Evolutionary conservation across 768 basidiomycete genomes (phyloP), one percentile per base, ranked within the genome.

Genomic region (Tricholoma flavovirens): DNA sequence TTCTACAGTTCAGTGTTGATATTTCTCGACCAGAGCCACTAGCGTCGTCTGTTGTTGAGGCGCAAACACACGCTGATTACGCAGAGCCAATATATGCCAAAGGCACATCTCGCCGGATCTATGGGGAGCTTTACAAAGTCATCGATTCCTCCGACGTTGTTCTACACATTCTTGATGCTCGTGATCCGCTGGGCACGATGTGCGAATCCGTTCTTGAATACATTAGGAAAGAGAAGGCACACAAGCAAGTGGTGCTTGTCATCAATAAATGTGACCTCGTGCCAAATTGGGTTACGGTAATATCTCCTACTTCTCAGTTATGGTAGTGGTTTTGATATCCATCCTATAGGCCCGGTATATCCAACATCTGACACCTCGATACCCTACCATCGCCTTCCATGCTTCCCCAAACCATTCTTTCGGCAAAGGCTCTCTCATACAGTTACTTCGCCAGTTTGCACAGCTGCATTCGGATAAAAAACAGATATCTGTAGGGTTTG

Each of bases 231-330:
- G 96, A 99, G 75, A 98, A 98, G 72, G 81, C 91, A 19, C 93
- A 97, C 74, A 99, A 99, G 72, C 96, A 98, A 71, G 83, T 99
- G 56, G 91, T 99, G 3, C 84, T 98, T 56, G 82, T 99, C 53
- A 84, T 99, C 64, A 99, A 99, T 78, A 99, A 99, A 75, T 97
- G 96, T 67, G 96, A 99, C 72, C 75, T 99, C 54, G 95, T 99
- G 11, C 97, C 96, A 6, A 97, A 93, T 64, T 99, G 96, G 96
- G 96, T 97, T 40, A 98, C 96, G 8, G 95, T 95, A 71, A 26
- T 26, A 26, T 26, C 24, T 26, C 24, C 24, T 26, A 38, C n/a
- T 46, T 19, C 24, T 22, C 56, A 17, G 52, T 46, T 49, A 15
- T 32, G 1, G 55, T 38, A 62, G 40, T 54, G 54, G 8, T 15